phyloP scores from a whole-genome alignment of 805 yeast genomes.

The Blastobotrys muscicola region DNA sequence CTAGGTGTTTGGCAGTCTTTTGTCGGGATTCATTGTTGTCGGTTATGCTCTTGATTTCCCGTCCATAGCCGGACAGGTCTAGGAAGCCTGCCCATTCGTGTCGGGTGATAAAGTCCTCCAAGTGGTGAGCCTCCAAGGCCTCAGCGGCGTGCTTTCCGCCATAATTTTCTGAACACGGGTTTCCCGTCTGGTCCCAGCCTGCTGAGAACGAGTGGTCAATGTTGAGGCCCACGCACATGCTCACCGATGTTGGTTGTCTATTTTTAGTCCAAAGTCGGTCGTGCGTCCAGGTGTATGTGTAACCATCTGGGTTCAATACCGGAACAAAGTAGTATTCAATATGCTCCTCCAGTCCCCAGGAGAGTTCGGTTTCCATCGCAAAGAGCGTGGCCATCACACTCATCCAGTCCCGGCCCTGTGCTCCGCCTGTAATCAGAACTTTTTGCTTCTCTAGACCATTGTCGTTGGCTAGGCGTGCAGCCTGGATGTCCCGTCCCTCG shows the following conservation, averaged over 20 bases:
- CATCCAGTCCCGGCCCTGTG: slow-evolving; percentile 89
- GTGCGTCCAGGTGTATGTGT: slow-evolving; percentile 66
- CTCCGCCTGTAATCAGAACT: slow-evolving; percentile 70
- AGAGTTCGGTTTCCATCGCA: slow-evolving; percentile 30
- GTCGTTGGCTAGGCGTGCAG: slow-evolving; percentile 45
- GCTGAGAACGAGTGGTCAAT: slow-evolving; percentile 65
- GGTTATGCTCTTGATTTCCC: background rate
- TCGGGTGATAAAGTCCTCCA: slow-evolving; percentile 14
- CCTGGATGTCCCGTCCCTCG: slow-evolving; percentile 64
- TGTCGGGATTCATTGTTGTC: background rate
- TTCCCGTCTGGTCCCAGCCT: slow-evolving; percentile 30
- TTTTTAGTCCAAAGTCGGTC: slow-evolving; percentile 88
- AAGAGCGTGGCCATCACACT: slow-evolving; percentile 62
- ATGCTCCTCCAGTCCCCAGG: slow-evolving; percentile 44
- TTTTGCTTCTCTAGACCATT: slow-evolving; percentile 13
- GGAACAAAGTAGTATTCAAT: slow-evolving; percentile 74
- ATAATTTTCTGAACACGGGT: slow-evolving; percentile 76
- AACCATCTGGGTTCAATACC: slow-evolving; percentile 86
- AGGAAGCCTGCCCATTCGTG: slow-evolving; percentile 50
- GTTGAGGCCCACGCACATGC: slow-evolving; percentile 72
- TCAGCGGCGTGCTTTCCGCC: slow-evolving; percentile 68
- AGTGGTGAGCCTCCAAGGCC: slow-evolving; percentile 41
- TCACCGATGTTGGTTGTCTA: slow-evolving; percentile 61
- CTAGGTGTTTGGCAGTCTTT: too few species aligned
- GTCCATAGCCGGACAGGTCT: slow-evolving; percentile 36